Conservation (phyloP, 2,329 filamentous ascomycete genomes). For the Aspergillus candidus region DNA sequence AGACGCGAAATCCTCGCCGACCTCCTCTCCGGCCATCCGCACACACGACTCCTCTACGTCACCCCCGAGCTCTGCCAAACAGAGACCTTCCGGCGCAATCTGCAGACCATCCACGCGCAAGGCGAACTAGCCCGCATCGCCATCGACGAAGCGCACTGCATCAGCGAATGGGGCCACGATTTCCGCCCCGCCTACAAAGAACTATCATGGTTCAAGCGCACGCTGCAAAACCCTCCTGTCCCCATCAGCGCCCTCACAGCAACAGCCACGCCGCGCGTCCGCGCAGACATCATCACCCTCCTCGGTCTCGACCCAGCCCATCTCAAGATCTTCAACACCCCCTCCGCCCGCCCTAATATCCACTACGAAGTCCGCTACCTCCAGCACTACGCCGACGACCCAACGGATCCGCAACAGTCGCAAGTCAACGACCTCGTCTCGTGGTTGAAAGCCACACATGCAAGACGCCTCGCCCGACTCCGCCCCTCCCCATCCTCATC, state of each 20-base stretch:
- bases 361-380: constrained; percentile 79
- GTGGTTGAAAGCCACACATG: constrained; percentile 71
- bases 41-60: constrained; percentile 79
- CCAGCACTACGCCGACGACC: constrained; percentile 25
- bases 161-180: constrained; percentile 97
- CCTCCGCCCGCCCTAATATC: constrained; percentile 75
- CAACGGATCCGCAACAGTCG: constrained; percentile 45
- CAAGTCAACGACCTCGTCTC: constrained; percentile 69
- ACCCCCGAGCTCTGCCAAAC: constrained; percentile 83
- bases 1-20: constrained; percentile 68
- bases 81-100: constrained; percentile 67
- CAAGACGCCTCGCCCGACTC: constrained; percentile 56
- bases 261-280: constrained; percentile 75
- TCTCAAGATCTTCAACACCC: constrained; percentile 72
- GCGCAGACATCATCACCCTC: constrained; percentile 73
- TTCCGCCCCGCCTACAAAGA: constrained; percentile 90
- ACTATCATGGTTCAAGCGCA: constrained; percentile 71
- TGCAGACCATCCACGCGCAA: constrained; percentile 70
- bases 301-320: constrained; percentile 61
- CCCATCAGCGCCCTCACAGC: constrained; percentile 91
- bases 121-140: constrained; percentile 80
- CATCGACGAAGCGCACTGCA: constrained; percentile 93
- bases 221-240: constrained; percentile 64
- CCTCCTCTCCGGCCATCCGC: constrained; percentile 79
- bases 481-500: constrained; percentile 15